These are phyloP conservation scores for Sonneratia alba DNA, from an alignment of 345 rosid species.

Conservation along the genomic window DNA sequence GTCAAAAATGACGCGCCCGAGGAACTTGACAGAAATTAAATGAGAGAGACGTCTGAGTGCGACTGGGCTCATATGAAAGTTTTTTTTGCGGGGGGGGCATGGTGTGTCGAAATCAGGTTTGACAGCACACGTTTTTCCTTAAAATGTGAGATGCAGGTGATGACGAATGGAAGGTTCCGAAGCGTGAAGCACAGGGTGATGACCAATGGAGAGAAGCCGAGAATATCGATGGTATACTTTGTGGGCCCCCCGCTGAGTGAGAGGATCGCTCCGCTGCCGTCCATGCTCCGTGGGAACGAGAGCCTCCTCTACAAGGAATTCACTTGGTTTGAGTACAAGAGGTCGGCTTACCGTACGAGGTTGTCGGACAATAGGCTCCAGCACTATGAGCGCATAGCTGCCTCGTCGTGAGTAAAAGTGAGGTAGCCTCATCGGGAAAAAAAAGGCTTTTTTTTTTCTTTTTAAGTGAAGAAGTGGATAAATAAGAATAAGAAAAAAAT, in stretches of 20 bases:
- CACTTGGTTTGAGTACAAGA: conserved; percentile 82
- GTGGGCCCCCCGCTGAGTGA: conserved; percentile 69
- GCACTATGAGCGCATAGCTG: conserved; percentile 19
- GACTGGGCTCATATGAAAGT: too few species aligned
- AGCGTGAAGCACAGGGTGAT: conserved; percentile 81
- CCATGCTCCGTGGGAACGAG: conserved; percentile 41
- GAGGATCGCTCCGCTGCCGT: conserved; percentile 47
- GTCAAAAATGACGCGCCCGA: too few species aligned
- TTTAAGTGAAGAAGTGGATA: neutral
- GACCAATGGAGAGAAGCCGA: conserved; percentile 38
- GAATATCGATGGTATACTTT: conserved; percentile 78
- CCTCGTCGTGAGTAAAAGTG: too few species aligned
- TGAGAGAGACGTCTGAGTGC: too few species aligned
- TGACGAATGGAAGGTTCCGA: conserved; percentile 85
- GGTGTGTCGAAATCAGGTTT: too few species aligned
- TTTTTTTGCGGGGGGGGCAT: too few species aligned
- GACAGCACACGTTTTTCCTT: too few species aligned
- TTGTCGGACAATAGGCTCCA: conserved; percentile 61
- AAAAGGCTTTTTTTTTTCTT: too few species aligned
- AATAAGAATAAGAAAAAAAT: neutral
- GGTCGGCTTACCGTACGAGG: conserved; percentile 43
- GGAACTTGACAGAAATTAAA: neutral
- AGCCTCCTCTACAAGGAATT: conserved; percentile 56
- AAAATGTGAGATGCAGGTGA: conserved; percentile 29
- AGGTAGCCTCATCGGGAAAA: too few species aligned